A percentile compares a stretch with the other conserved stretches of the same genome.
Evolutionary conservation across 2,329 filamentous ascomycete genomes (phyloP).

Genomic region (Trichoderma simmonsii): DNA sequence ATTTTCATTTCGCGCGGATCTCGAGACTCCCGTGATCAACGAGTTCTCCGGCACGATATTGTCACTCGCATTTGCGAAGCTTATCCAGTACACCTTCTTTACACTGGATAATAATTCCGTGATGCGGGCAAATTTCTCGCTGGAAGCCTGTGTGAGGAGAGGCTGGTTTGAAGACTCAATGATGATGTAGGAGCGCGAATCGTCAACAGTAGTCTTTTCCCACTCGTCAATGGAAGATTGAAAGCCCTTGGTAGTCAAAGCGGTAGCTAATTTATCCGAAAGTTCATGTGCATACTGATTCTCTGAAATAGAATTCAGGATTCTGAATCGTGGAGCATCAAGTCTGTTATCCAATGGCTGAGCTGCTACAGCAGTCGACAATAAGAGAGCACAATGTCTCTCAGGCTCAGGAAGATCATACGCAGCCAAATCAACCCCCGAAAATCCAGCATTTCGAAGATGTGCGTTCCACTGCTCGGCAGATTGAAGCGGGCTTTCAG

Average conservation of each 20-base stretch:
- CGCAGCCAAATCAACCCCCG: slow-evolving; percentile 1
- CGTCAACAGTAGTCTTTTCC: not conserved
- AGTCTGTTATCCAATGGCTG: not conserved
- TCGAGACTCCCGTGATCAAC: not conserved
- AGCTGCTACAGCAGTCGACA: not conserved
- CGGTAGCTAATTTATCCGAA: not conserved
- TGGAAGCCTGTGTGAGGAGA: not conserved
- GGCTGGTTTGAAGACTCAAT: not conserved
- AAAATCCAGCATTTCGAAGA: not conserved
- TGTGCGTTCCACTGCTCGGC: not conserved
- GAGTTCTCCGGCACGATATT: not conserved
- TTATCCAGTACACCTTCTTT: not conserved
- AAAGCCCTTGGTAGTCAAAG: not conserved
- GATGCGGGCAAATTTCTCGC: not conserved
- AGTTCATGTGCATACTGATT: not conserved
- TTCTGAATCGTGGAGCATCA: not conserved
- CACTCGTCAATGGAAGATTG: not conserved
- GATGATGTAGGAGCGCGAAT: not conserved
- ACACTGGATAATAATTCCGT: not conserved
- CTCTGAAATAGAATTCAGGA: not conserved
- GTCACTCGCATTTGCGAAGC: not conserved
- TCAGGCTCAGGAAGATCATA: slow-evolving; percentile 9
- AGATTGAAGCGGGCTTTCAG: not conserved
- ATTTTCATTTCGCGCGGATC: slow-evolving; percentile 3
- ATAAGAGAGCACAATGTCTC: not conserved